Conservation (phyloP, 169 alveolate genomes). For the Plasmodium coatneyi region DNA sequence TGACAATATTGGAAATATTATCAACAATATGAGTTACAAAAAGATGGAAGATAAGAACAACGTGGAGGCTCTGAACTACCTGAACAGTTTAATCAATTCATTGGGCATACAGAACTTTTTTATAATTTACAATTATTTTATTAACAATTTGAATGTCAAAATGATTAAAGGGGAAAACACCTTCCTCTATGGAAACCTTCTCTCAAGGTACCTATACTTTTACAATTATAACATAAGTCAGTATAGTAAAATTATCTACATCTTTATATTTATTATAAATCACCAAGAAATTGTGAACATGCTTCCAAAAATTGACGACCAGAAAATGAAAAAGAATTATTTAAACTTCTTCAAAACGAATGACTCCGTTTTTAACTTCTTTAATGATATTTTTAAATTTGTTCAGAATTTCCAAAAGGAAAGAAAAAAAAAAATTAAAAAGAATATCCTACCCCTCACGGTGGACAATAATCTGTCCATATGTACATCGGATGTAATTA, state of each 20-base stretch:
- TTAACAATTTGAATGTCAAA: conserved; percentile 63
- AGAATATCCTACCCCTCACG: conserved; percentile 29
- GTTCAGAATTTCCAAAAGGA: conserved; percentile 74
- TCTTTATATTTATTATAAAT: conserved; percentile 67
- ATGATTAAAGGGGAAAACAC: conserved; percentile 71
- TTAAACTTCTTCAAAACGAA: conserved; percentile 73
- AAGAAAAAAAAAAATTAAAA: conserved; percentile 42
- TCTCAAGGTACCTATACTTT: conserved; percentile 61
- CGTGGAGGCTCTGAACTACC: conserved; percentile 65
- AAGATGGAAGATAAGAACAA: conserved; percentile 67
- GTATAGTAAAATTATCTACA: conserved; percentile 75
- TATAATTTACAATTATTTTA: conserved; percentile 61
- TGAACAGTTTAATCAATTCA: conserved; percentile 26
- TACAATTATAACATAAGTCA: conserved; percentile 72
- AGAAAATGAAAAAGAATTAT: conserved; percentile 71
- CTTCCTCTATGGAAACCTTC: conserved; percentile 52
- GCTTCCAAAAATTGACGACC: conserved; percentile 74
- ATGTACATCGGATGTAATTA: not conserved
- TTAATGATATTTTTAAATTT: conserved; percentile 73
- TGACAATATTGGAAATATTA: conserved; percentile 68
- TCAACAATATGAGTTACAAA: conserved; percentile 70
- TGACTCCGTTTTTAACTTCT: conserved; percentile 72
- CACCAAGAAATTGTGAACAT: conserved; percentile 55
- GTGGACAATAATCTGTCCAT: conserved; percentile 48
- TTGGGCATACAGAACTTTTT: conserved; percentile 74